A percentile compares a stretch with the other conserved stretches of the same genome.
These are phyloP conservation scores for Trifolium pratense DNA, from an alignment of 306 rosid species.

Conservation along the genomic window DNA sequence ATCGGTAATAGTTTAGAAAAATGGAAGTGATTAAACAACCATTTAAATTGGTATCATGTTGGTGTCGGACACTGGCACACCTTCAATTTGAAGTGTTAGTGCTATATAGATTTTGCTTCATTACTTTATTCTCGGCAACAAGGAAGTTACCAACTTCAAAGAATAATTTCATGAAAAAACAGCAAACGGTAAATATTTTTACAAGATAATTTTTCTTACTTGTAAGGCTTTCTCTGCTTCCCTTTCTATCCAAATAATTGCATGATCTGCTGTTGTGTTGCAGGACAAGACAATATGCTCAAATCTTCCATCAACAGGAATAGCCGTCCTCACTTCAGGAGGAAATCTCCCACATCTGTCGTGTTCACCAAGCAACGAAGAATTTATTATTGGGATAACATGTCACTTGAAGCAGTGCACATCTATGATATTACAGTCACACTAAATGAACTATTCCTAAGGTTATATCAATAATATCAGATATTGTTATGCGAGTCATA, in stretches of 20 bases:
- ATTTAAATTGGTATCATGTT: neutral
- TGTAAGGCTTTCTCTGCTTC: constrained; percentile 89
- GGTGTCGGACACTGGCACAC: neutral
- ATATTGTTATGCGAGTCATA: neutral
- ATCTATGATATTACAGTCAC: neutral
- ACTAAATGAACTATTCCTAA: constrained; percentile 20
- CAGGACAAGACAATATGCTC: constrained; percentile 97
- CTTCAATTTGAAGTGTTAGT: neutral
- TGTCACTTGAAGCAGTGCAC: constrained; percentile 14
- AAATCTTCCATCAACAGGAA: constrained; percentile 99
- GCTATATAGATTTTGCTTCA: neutral
- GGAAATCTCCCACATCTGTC: constrained; percentile 97
- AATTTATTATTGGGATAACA: constrained; percentile 17
- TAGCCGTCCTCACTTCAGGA: constrained; percentile 93
- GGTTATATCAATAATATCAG: neutral
- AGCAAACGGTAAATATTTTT: constrained; percentile 1
- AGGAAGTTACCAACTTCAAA: neutral
- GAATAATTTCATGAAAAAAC: neutral
- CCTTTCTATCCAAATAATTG: constrained; percentile 84
- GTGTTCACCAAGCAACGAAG: constrained; percentile 40
- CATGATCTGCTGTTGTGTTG: constrained; percentile 87
- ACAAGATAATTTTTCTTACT: constrained; percentile 60
- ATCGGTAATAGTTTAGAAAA: neutral
- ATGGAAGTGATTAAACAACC: neutral
- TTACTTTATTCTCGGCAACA: constrained; percentile 1